Base-by-base conservation (phyloP, 352 stramenopile species). In the Phytophthora gonapodyides region DNA sequence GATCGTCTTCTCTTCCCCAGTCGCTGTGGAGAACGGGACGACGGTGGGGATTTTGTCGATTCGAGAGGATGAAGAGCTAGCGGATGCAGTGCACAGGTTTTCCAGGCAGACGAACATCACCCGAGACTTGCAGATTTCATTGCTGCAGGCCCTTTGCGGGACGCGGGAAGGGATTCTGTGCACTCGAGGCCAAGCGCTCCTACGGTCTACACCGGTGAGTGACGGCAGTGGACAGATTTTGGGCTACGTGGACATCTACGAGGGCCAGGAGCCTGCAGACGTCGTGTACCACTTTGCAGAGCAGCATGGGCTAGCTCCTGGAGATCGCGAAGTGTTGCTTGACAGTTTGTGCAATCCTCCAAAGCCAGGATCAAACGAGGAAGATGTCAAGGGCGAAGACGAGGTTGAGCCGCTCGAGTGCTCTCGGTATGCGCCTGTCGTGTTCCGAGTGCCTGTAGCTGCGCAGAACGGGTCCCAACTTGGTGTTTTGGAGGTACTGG, bases 191-290 rank as follows among this genome's bases (percentile, higher is more conserved):
- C 67, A 80, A 10, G 84, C 84, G 35, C 58, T 88, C 36, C 54
- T 93, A 2, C 73, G 78, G 9, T 67, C 68, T n/a, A 49, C 81
- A 4, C 60, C 80, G 7, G 66, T 94, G 5, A 66, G 69, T 33
- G 64, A 68, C 9, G 57, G 50, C n/a, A 60, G 46, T 6, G 71
- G 69, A 1, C 37, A 67, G 10, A 34, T 71, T 1, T 36, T 94
- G 16, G 85, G 83, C 7, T 54, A 72, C 3, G 46, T 94, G 3
- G 57, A 69, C 3, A 70, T 94, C 2, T 88, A 81, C 43, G 85
- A 93, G 59, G 80, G 80, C 1, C 81, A 93, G 30, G 85, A 94
- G 36, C 78, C 82, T 15, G 85, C 82, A 1, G 85, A 94, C 55
- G 71, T 78, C 3, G 83, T 88, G 0, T 90, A 88, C 57, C 65